These are phyloP conservation scores for Wickerhamomyces chambardii DNA, from an alignment of 805 yeast species.

Conservation along the genomic window DNA sequence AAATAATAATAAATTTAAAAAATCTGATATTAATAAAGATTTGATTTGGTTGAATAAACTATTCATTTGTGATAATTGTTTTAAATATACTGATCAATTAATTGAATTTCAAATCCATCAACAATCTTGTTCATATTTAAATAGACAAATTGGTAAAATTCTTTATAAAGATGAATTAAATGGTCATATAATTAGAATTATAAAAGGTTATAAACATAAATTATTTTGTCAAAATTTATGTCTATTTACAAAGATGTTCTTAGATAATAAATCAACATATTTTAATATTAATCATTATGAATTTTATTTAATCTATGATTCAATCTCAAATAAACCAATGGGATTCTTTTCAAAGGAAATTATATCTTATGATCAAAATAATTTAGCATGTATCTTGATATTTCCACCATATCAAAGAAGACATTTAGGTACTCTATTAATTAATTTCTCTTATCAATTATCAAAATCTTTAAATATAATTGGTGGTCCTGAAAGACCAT, in stretches of 20 bases:
- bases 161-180: slow-evolving; percentile 50
- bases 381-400: slow-evolving; percentile 82
- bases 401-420: slow-evolving; percentile 88
- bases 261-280: slow-evolving; percentile 84
- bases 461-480: slow-evolving; percentile 53
- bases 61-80: slow-evolving; percentile 74
- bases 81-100: slow-evolving; percentile 58
- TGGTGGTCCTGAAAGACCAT: slow-evolving; percentile 91
- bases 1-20: slow-evolving; percentile 7
- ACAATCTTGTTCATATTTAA: slow-evolving; percentile 31
- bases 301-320: slow-evolving; percentile 65
- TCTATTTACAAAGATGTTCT: slow-evolving; percentile 77
- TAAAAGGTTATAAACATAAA: slow-evolving; percentile 55
- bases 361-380: slow-evolving; percentile 67
- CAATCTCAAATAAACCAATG: slow-evolving; percentile 45
- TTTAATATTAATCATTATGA: slow-evolving; percentile 74
- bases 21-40: slow-evolving; percentile 8
- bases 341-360: slow-evolving; percentile 91
- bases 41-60: slow-evolving; percentile 50
- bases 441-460: slow-evolving; percentile 75
- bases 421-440: slow-evolving; percentile 69
- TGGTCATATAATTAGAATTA: slow-evolving; percentile 48
- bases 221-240: slow-evolving; percentile 78
- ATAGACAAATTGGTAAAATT: slow-evolving; percentile 51
- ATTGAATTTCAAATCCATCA: slow-evolving; percentile 42